Evolutionary conservation across 2,329 filamentous ascomycete species (phyloP), one percentile per base, ranked within the genome.

Genomic region (Catunica adiposa): DNA sequence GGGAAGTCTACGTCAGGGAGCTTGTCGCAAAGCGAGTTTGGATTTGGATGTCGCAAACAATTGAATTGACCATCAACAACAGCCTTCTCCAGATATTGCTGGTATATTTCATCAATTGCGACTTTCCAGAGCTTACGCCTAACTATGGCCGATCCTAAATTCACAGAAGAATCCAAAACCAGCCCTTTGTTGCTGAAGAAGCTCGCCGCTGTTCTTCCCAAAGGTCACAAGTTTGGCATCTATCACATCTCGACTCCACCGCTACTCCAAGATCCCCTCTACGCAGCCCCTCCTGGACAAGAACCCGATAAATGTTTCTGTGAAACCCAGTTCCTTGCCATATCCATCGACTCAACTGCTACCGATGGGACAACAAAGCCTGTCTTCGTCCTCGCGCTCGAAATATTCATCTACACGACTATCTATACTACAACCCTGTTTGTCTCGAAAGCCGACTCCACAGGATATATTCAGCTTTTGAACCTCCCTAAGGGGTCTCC

Each of bases 381-480:
- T 59, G 75, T 94, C 1, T 70, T 96, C 5, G 75, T 90, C 7
- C 82, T 94, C 58, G 90, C 85, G 15, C 76, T 98, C 60, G 92
- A 98, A 66, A 75, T 96, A 53, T 76, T 92, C 62, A 78, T 98
- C 59, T 98, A 94, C 69, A 85, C 82, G 0, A 95, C 89, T 0
- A 77, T 79, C 48, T 77, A 79, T 62, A 78, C 88, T 23, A 94
- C 85, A 1, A 96, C 86, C 3, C 77, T 97, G 55, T 98, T 98
- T 66, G 84, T 98, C 23, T 90, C 89, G 60, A 98, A 98, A 69
- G 92, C 92, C 51, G 92, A 98, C 70, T 96, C 92, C 8, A 96
- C 90, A 0, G 92, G 94, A 23, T 94, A 88, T 65, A 71, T 96
- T 8, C 73, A 82, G 61, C 73, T 84, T 1, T 71, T 89, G 37